A percentile compares a stretch with the other conserved stretches of the same genome.
phyloP scores from a whole-genome alignment of 768 basidiomycete species.

The Boletus rubroflammeus region DNA sequence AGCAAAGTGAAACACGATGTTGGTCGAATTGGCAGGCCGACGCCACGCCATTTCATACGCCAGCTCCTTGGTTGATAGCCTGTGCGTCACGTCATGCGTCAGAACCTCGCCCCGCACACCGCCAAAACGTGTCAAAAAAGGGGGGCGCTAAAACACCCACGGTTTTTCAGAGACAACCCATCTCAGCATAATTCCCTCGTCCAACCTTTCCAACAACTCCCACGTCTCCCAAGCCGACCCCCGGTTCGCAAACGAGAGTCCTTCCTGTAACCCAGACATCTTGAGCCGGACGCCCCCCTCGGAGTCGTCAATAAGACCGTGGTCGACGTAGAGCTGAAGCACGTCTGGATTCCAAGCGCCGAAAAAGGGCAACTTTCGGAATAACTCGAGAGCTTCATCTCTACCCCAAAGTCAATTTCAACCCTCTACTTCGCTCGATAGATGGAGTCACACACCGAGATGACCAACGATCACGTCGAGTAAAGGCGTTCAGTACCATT shows the following conservation, averaged over 20 bases:
- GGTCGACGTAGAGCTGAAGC: slow-evolving; percentile 57
- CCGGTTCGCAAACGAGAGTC: slow-evolving; percentile 52
- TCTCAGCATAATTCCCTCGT: slow-evolving; percentile 24
- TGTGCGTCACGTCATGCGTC: slow-evolving; percentile 1
- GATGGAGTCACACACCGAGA: slow-evolving; percentile 42
- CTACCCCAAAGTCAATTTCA: slow-evolving; percentile 31
- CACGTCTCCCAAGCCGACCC: slow-evolving; percentile 23
- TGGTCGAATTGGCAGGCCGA: slow-evolving; percentile 28
- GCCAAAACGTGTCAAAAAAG: not conserved
- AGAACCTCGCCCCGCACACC: not conserved
- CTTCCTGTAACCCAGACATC: slow-evolving; percentile 65
- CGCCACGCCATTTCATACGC: slow-evolving; percentile 28
- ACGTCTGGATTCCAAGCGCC: slow-evolving; percentile 62
- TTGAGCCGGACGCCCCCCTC: slow-evolving; percentile 53
- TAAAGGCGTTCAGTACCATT: slow-evolving; percentile 44
- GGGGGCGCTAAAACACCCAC: slow-evolving; percentile 5
- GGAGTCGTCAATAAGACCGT: slow-evolving; percentile 41
- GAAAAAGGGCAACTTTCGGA: slow-evolving; percentile 64
- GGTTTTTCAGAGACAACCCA: slow-evolving; percentile 28
- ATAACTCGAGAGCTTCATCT: slow-evolving; percentile 52
- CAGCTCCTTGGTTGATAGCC: slow-evolving; percentile 10
- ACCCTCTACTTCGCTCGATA: not conserved
- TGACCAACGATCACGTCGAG: slow-evolving; percentile 59
- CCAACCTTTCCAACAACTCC: slow-evolving; percentile 26
- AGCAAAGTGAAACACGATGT: slow-evolving; percentile 25